These are phyloP conservation scores for Fraxinus platypoda DNA, from an alignment of 305 asterid species.

Conservation along the genomic window DNA sequence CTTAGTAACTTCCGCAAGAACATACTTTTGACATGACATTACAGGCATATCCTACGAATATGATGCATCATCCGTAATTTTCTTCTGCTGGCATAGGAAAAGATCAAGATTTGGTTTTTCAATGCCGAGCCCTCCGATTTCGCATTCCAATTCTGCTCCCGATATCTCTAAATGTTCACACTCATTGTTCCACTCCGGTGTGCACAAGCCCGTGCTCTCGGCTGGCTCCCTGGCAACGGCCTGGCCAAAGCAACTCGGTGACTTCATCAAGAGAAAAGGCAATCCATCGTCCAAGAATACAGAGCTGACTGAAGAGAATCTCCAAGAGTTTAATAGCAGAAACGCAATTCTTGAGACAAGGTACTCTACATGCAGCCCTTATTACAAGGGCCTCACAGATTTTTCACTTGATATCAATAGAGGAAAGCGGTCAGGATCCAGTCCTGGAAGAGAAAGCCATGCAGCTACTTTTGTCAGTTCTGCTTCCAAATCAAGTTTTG, in stretches of 20 bases:
- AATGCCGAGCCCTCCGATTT: constrained; percentile 61
- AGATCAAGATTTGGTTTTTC: constrained; percentile 18
- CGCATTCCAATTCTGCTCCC: constrained; percentile 57
- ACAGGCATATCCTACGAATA: background rate
- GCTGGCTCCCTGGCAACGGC: constrained; percentile 38
- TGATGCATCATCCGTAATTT: background rate
- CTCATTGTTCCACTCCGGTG: constrained; percentile 35
- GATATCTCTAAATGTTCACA: constrained; percentile 32
- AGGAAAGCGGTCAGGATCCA: constrained; percentile 39
- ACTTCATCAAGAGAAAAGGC: constrained; percentile 27
- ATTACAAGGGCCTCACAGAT: constrained; percentile 70
- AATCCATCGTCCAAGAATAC: constrained; percentile 21
- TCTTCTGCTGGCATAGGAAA: background rate
- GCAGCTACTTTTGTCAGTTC: constrained; percentile 41
- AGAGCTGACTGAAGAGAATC: constrained; percentile 37
- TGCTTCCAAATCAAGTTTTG: constrained; percentile 44
- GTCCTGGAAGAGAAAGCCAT: constrained; percentile 54
- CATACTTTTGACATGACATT: background rate
- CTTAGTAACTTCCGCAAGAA: constrained; percentile 8
- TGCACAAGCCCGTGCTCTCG: constrained; percentile 31
- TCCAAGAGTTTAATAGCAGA: constrained; percentile 47
- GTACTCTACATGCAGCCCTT: constrained; percentile 50
- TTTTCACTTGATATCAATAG: constrained; percentile 46
- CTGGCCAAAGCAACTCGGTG: constrained; percentile 44
- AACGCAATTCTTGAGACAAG: constrained; percentile 25